These are phyloP conservation scores for Chaetomidium leptoderma DNA, from an alignment of 495 filamentous ascomycete species.

Conservation along the genomic window DNA sequence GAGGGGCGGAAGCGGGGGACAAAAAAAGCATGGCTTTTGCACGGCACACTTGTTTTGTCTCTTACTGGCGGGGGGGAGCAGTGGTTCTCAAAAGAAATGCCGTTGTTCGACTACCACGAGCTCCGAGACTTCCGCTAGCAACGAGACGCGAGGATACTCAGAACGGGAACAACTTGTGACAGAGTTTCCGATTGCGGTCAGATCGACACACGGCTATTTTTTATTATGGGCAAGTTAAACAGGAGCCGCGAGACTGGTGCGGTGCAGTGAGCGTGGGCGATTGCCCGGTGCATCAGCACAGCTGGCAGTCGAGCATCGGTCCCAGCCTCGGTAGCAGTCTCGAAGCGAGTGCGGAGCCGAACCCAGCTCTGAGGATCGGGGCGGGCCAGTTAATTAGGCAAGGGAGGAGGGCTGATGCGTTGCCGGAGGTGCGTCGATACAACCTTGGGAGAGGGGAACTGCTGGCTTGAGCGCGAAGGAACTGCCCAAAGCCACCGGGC, in stretches of 20 bases:
- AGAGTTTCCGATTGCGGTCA: background rate
- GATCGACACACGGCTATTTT: constrained; percentile 8
- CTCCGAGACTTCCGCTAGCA: too few species aligned
- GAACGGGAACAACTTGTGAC: too few species aligned
- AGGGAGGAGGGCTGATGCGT: background rate
- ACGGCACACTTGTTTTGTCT: too few species aligned
- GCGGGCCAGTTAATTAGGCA: background rate
- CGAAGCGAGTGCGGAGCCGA: constrained; percentile 8
- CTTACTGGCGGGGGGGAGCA: too few species aligned
- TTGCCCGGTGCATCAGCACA: background rate
- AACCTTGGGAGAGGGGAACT: background rate
- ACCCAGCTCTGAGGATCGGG: constrained; percentile 6
- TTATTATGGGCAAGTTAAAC: constrained; percentile 13
- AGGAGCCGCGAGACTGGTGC: background rate
- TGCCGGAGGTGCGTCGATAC: background rate
- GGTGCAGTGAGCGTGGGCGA: background rate
- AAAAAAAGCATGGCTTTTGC: too few species aligned
- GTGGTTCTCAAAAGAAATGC: too few species aligned
- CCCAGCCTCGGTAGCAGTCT: constrained; percentile 3
- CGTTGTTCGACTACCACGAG: too few species aligned
- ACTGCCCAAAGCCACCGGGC: constrained; percentile 1
- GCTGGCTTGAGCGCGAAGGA: background rate
- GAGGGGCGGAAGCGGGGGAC: too few species aligned
- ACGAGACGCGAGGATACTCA: too few species aligned
- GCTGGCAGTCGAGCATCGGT: background rate